Evolutionary conservation across 2,329 filamentous ascomycete species (phyloP), one percentile per base, ranked within the genome.

Genomic region (Fusarium sp.): DNA sequence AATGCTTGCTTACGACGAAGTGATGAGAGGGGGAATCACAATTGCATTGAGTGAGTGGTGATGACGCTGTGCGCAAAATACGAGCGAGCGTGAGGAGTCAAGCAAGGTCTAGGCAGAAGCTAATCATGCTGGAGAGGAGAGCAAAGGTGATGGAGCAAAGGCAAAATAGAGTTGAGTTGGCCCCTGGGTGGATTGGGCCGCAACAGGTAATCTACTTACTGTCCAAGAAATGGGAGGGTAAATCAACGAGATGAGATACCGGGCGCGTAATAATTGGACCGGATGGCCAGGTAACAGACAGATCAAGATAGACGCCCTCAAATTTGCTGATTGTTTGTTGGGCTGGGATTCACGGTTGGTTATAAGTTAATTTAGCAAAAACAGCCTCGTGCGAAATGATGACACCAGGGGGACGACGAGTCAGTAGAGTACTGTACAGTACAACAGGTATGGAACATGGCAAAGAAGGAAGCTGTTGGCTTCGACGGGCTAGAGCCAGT

Each of bases 341-440:
- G 70, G 70, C 64, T 34, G n/a, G 50, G 25, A 32, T 20, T 57
- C 48, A 66, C 41, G 39, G 25, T 52, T 70, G 43, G 48, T 23
- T 63, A 61, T 48, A 61, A 32, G 41, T 54, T 52, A 59, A 63
- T 72, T 59, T 72, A 68, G 70, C 41, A 72, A 65, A 64, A 73
- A 72, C 35, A 60, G 64, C 64, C 70, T 68, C 64, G 64, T 71
- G 68, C 54, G 71, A 73, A 57, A 73, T 73, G 68, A 70, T 70
- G 70, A 64, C 52, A 67, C 35, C 39, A 50, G 52, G 67, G 56
- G 54, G 16, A 13, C 63, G 71, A 23, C 71, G 70, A 73, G 71
- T 73, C 70, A 73, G 35, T 58, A 23, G 18, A 20, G n/a, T 39
- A 30, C 32, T 23, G 14, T 39, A 41, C 25, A 14, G 34, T 34